Evolutionary conservation across 768 basidiomycete genomes (phyloP), one percentile per base, ranked within the genome.

Genomic region (Stropharia rugosoannulata): DNA sequence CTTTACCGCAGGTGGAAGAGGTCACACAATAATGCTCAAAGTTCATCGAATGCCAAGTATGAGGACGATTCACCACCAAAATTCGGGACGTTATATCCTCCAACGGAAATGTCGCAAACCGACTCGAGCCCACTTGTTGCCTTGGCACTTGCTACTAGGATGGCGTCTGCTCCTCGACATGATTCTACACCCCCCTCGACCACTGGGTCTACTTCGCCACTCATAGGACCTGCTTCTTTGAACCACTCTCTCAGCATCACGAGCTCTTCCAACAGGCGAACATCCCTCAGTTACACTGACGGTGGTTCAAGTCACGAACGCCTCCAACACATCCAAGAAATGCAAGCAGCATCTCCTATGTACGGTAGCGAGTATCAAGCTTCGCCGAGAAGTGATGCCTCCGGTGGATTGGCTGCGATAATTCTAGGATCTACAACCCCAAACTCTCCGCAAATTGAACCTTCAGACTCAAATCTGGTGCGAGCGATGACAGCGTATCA

Each of bases 401-500:
- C 55, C 36, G 49, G 59, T 35, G 42, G 48, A 12, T 46, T 38
- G n/a, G 41, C 45, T 6, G 45, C 49, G 22, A 41, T 48, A 18
- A 44, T 47, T 32, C 42, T 41, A 16, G 45, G 56, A 19, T 37
- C 59, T 7, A 19, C 25, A 5, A 19, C 51, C 35, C 41, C 43
- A 6, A 50, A 27, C 22, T 48, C 47, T 16, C 16, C 39, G 4
- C 36, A 35, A 29, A 47, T 43, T 29, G 54, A 61, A 9, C 59
- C 44, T 15, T 61, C 64, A 32, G 29, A 32, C 29, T 32, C 29
- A 39, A 39, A 49, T 3, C 59, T 69, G 16, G 60, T 66, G 44
- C 59, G 59, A 9, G 58, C 62, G 6, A 54, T 66, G 60, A 61
- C 61, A 6, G 56, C 61, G 29, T 59, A 61, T 42, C 68, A 69